These are phyloP conservation scores for Gracilaria domingensis DNA, from an alignment of 23 red algal species.

Conservation along the genomic window DNA sequence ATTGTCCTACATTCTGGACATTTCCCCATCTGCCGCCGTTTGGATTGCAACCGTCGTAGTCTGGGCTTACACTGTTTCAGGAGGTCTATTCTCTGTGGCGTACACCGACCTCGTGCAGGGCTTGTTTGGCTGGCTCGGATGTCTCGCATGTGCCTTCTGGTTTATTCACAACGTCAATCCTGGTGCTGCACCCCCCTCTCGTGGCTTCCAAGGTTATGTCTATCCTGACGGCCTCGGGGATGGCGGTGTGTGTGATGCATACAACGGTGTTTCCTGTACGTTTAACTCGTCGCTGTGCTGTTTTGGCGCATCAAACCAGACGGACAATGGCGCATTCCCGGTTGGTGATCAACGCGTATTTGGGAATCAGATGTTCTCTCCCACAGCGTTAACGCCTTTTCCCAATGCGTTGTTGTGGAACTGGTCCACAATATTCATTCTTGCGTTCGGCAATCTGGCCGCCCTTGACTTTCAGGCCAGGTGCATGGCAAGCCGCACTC, in stretches of 20 bases:
- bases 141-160: conserved; percentile 14
- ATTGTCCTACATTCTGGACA: not conserved
- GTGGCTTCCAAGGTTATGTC: conserved; percentile 17
- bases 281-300: conserved; percentile 11
- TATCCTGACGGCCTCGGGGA: conserved; percentile 16
- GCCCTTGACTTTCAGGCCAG: conserved; percentile 42
- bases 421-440: conserved; percentile 36
- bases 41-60: conserved; percentile 27
- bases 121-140: conserved; percentile 1
- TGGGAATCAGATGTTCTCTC: conserved; percentile 15
- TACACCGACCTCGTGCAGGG: conserved; percentile 35
- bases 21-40: not conserved
- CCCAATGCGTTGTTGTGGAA: conserved; percentile 41
- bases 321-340: conserved; percentile 39
- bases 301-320: not conserved
- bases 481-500: conserved; percentile 38
- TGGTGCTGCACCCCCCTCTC: conserved; percentile 1
- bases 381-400: conserved; percentile 15
- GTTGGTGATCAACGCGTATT: conserved; percentile 26
- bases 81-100: conserved; percentile 31
- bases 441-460: conserved; percentile 32
- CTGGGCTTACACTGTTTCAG: conserved; percentile 18
- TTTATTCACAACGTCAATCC: conserved; percentile 24
- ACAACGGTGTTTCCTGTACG: not conserved
- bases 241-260: conserved; percentile 18